These are phyloP conservation scores for Knoxia roxburghii DNA, from an alignment of 257 asterid genomes.

Conservation along the genomic window DNA sequence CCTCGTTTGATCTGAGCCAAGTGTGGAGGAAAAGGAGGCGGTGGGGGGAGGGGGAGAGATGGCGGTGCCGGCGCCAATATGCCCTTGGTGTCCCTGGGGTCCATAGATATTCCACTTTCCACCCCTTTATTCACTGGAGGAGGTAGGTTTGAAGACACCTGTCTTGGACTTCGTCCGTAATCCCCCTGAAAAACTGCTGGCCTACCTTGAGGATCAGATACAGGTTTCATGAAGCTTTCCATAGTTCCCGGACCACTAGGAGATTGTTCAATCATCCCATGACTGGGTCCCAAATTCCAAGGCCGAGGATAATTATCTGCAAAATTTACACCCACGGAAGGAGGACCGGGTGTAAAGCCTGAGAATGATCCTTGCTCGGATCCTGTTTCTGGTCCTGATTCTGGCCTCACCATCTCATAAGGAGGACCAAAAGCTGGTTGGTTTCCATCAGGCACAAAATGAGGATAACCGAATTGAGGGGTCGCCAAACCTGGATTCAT, in stretches of 20 bases:
- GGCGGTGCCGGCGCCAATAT: constrained; percentile 48
- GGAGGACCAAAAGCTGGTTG: constrained; percentile 63
- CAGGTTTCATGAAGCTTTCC: constrained; percentile 23
- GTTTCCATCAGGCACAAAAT: constrained; percentile 53
- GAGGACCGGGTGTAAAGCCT: constrained; percentile 61
- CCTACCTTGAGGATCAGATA: constrained; percentile 34
- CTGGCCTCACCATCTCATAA: constrained; percentile 56
- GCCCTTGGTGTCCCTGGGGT: constrained; percentile 55
- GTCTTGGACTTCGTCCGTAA: constrained; percentile 40
- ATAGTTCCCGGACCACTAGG: constrained; percentile 47
- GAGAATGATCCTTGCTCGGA: constrained; percentile 58
- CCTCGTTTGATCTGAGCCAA: constrained; percentile 46
- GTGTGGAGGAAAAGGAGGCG: constrained; percentile 52
- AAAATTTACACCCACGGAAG: constrained; percentile 51
- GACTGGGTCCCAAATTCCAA: constrained; percentile 63
- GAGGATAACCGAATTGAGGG: constrained; percentile 65
- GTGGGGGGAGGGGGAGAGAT: constrained; percentile 52
- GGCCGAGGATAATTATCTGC: constrained; percentile 57
- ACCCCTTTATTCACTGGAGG: constrained; percentile 37
- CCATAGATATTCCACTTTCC: constrained; percentile 48
- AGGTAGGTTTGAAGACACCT: constrained; percentile 32
- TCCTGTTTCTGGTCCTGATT: constrained; percentile 52
- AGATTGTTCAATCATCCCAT: constrained; percentile 47
- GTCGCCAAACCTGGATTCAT: constrained; percentile 41
- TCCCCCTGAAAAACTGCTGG: constrained; percentile 24